Conservation (phyloP, 2,329 filamentous ascomycete genomes). For the Colletotrichum musae region DNA sequence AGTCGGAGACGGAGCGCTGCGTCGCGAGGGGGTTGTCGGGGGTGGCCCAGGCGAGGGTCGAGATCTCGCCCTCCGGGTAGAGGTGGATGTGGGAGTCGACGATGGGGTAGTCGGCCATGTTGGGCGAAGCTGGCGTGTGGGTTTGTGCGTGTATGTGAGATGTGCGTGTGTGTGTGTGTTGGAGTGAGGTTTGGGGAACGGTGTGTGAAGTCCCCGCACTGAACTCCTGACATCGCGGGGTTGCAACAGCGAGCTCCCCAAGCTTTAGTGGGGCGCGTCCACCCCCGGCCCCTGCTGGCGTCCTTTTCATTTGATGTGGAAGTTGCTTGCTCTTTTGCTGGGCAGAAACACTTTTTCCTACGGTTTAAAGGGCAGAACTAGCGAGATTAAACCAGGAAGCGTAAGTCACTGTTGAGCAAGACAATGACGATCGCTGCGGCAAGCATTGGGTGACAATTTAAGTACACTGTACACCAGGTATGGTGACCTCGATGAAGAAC, state of each 20-base stretch:
- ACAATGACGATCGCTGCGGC: too few species aligned
- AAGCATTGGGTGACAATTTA: too few species aligned
- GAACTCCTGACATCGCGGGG: conserved; percentile 32
- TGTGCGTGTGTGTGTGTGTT: not conserved
- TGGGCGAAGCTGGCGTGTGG: conserved; percentile 6
- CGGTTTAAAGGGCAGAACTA: too few species aligned
- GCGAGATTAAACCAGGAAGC: too few species aligned
- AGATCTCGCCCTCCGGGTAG: conserved; percentile 78
- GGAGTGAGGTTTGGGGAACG: not conserved
- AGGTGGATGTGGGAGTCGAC: conserved; percentile 95
- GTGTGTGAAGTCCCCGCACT: conserved; percentile 37
- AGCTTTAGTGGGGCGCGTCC: conserved; percentile 9
- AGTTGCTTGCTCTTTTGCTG: too few species aligned
- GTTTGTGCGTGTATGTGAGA: not conserved
- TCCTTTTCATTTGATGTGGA: too few species aligned
- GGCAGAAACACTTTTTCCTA: too few species aligned
- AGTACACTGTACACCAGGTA: too few species aligned
- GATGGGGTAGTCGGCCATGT: conserved; percentile 68
- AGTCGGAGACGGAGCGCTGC: conserved; percentile 77
- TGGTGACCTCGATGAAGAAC: too few species aligned
- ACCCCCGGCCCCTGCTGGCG: not conserved
- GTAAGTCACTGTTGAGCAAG: too few species aligned
- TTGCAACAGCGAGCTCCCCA: conserved; percentile 17
- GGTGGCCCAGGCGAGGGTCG: conserved; percentile 79
- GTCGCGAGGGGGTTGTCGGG: conserved; percentile 71